These are phyloP conservation scores for Aspergillus costaricaensis DNA, from an alignment of 2,329 filamentous ascomycete species.

Conservation along the genomic window DNA sequence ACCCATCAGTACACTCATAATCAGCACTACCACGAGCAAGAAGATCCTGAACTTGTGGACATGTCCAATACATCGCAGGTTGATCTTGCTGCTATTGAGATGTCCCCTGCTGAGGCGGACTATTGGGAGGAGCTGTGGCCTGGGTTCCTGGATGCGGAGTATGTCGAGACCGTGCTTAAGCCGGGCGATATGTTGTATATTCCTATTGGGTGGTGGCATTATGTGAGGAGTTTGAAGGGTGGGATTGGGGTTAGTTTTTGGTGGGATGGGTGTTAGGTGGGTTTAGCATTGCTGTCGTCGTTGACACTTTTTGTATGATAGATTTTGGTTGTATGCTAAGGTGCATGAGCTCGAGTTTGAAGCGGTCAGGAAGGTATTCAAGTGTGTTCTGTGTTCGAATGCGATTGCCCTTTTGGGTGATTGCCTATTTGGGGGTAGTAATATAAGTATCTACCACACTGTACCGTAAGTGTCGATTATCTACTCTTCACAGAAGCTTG, in stretches of 20 bases:
- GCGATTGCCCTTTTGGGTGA: not conserved
- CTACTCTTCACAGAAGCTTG: too few species aligned
- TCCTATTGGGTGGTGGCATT: conserved; percentile 97
- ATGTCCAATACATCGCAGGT: conserved; percentile 88
- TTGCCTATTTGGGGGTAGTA: too few species aligned
- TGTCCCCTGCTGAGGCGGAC: conserved; percentile 45
- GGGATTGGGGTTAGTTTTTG: conserved; percentile 97
- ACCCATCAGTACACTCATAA: not conserved
- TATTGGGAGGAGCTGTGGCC: conserved; percentile 53
- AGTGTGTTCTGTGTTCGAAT: not conserved
- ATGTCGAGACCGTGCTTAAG: conserved; percentile 73
- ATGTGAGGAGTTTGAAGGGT: conserved; percentile 78
- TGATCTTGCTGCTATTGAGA: conserved; percentile 72
- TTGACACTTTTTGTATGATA: too few species aligned
- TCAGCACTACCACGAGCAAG: conserved; percentile 2
- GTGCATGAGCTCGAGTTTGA: too few species aligned
- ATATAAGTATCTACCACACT: not conserved
- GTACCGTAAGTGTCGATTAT: not conserved
- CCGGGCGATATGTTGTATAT: conserved; percentile 87
- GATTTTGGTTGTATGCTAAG: too few species aligned
- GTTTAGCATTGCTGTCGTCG: too few species aligned
- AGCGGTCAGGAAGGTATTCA: not conserved
- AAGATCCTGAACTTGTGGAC: conserved; percentile 57
- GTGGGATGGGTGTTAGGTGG: conserved; percentile 62
- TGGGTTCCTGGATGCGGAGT: conserved; percentile 62